phyloP scores from a whole-genome alignment of 2,329 filamentous ascomycete genomes.

The Cordyceps militaris region DNA sequence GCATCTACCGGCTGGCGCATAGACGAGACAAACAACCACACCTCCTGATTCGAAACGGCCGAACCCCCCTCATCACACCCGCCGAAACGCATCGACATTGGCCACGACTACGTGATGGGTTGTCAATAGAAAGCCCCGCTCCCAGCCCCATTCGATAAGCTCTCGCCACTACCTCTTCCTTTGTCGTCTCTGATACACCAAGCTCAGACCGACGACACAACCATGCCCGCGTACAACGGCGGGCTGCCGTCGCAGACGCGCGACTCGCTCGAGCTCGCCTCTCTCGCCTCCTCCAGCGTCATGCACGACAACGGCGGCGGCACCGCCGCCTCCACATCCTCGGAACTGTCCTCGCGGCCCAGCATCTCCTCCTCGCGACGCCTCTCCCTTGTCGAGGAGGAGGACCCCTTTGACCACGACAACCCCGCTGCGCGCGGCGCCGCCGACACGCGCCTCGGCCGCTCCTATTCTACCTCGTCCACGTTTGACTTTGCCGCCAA shows the following conservation, averaged over 20 bases:
- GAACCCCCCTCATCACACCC: neutral
- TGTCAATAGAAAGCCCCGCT: neutral
- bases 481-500: conserved; percentile 94
- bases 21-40: neutral
- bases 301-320: conserved; percentile 42
- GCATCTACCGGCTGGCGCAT: neutral
- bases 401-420: conserved; percentile 63
- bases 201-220: neutral
- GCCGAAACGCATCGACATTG: neutral
- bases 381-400: conserved; percentile 72
- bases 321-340: conserved; percentile 25
- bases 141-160: too few species aligned
- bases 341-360: conserved; percentile 67
- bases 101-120: neutral
- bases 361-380: conserved; percentile 88
- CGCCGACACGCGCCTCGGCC: conserved; percentile 29
- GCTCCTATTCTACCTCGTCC: conserved; percentile 84
- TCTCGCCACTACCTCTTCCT: neutral
- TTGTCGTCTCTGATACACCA: neutral
- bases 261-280: conserved; percentile 94
- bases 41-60: neutral
- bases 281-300: conserved; percentile 74
- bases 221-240: conserved; percentile 10
- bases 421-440: conserved; percentile 39
- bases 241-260: conserved; percentile 48